A percentile compares a stretch with the other conserved stretches of the same genome.
Conservation (phyloP, 768 basidiomycete genomes). For the Mycena kentingensis region DNA sequence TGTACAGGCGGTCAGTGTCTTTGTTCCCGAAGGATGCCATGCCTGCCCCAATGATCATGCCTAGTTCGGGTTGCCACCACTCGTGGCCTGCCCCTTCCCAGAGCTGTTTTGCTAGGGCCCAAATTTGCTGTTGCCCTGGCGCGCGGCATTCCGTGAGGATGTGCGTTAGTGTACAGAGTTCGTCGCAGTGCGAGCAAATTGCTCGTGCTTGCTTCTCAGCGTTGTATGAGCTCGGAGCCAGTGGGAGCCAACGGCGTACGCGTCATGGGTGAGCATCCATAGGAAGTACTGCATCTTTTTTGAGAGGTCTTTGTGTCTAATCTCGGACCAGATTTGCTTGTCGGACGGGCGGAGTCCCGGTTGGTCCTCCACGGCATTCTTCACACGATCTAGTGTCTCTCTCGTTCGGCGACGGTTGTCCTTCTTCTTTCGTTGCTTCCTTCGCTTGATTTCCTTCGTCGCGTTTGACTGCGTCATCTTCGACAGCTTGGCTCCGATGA, state of each 20-base stretch:
- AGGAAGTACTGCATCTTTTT: background rate
- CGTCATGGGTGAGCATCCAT: slow-evolving; percentile 7
- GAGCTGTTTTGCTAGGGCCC: background rate
- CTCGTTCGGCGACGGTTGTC: too few species aligned
- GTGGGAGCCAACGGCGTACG: background rate
- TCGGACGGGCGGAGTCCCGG: background rate
- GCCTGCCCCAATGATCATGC: background rate
- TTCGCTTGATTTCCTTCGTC: too few species aligned
- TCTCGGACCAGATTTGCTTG: slow-evolving; percentile 1
- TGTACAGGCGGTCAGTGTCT: slow-evolving; percentile 5
- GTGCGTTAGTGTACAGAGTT: background rate
- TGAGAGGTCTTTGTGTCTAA: background rate
- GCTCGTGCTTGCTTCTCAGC: background rate
- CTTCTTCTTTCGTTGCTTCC: background rate
- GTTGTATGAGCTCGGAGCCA: background rate
- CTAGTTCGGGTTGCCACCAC: background rate
- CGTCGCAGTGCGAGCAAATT: background rate
- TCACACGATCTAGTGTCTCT: background rate
- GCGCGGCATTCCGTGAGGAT: background rate
- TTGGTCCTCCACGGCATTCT: background rate
- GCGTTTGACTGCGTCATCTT: too few species aligned
- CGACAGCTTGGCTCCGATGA: too few species aligned
- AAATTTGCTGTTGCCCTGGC: background rate
- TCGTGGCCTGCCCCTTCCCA: background rate
- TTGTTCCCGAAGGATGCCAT: background rate